Evolutionary conservation across 768 basidiomycete genomes (phyloP).

Genomic region (Amanita polypyramis): DNA sequence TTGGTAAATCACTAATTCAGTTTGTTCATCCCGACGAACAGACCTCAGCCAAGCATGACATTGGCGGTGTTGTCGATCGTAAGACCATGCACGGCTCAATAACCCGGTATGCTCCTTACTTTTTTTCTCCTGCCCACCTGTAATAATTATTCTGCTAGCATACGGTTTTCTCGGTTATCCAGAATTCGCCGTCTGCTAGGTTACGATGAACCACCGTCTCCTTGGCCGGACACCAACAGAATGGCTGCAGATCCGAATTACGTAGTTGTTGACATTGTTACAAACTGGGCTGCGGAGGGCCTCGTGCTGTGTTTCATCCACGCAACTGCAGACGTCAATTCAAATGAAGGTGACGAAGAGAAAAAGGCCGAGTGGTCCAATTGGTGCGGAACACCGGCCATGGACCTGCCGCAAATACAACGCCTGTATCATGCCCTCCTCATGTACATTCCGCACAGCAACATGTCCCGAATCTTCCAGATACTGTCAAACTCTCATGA

Average conservation of each 20-base stretch:
- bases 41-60: constrained; percentile 60
- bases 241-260: constrained; percentile 62
- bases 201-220: constrained; percentile 39
- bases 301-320: constrained; percentile 87
- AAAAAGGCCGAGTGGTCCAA: constrained; percentile 74
- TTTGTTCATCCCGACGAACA: constrained; percentile 86
- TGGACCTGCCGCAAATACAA: constrained; percentile 47
- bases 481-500: constrained; percentile 55
- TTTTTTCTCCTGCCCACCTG: constrained; percentile 15
- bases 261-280: constrained; percentile 82
- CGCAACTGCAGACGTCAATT: constrained; percentile 64
- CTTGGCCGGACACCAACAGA: constrained; percentile 61
- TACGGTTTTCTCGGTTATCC: constrained; percentile 70
- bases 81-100: constrained; percentile 77
- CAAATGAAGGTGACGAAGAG: constrained; percentile 62
- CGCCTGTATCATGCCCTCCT: constrained; percentile 51
- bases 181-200: constrained; percentile 67
- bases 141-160: constrained; percentile 30
- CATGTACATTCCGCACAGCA: constrained; percentile 38
- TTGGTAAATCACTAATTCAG: constrained; percentile 59
- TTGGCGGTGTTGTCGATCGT: constrained; percentile 62
- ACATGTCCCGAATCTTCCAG: constrained; percentile 65
- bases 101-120: constrained; percentile 44
- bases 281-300: constrained; percentile 82
- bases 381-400: constrained; percentile 75